phyloP scores from a whole-genome alignment of 2,329 filamentous ascomycete species.

The Lasiodiplodia gonubiensis region DNA sequence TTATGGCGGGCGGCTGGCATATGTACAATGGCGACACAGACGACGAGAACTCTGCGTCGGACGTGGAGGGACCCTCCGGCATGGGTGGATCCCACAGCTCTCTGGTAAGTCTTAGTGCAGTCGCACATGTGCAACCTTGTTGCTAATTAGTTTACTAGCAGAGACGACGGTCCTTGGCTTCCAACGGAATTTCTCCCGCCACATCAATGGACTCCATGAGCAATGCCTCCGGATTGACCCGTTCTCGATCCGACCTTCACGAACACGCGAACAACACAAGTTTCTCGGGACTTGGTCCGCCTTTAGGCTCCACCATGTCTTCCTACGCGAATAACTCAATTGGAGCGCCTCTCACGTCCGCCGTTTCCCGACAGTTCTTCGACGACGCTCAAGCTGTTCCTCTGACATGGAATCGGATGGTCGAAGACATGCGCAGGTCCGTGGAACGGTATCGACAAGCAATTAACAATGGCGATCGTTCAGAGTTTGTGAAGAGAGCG shows the following conservation, averaged over 20 bases:
- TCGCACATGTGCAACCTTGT: slow-evolving; percentile 35
- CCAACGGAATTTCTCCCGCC: slow-evolving; percentile 78
- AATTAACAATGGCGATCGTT: slow-evolving; percentile 80
- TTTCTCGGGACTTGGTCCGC: slow-evolving; percentile 54
- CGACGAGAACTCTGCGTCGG: slow-evolving; percentile 81
- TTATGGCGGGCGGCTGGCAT: slow-evolving; percentile 76
- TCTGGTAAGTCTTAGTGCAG: slow-evolving; percentile 60
- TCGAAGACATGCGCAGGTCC: slow-evolving; percentile 90
- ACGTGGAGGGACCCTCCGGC: slow-evolving; percentile 77
- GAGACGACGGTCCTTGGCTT: slow-evolving; percentile 69
- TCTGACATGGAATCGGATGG: slow-evolving; percentile 85
- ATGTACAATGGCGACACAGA: slow-evolving; percentile 81
- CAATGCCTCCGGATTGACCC: slow-evolving; percentile 58
- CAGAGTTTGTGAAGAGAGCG: slow-evolving; percentile 91
- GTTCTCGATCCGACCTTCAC: slow-evolving; percentile 61
- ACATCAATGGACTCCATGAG: slow-evolving; percentile 92
- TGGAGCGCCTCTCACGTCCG: slow-evolving; percentile 51
- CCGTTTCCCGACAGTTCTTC: slow-evolving; percentile 82
- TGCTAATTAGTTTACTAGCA: slow-evolving; percentile 37
- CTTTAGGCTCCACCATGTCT: slow-evolving; percentile 58
- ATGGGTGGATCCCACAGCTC: slow-evolving; percentile 73
- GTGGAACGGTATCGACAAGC: slow-evolving; percentile 89
- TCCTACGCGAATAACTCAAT: slow-evolving; percentile 60
- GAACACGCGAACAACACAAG: slow-evolving; percentile 38
- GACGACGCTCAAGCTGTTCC: slow-evolving; percentile 83